A percentile compares a stretch with the other conserved stretches of the same genome.
phyloP scores from a whole-genome alignment of 257 asterid genomes.

The Lantana camara region DNA sequence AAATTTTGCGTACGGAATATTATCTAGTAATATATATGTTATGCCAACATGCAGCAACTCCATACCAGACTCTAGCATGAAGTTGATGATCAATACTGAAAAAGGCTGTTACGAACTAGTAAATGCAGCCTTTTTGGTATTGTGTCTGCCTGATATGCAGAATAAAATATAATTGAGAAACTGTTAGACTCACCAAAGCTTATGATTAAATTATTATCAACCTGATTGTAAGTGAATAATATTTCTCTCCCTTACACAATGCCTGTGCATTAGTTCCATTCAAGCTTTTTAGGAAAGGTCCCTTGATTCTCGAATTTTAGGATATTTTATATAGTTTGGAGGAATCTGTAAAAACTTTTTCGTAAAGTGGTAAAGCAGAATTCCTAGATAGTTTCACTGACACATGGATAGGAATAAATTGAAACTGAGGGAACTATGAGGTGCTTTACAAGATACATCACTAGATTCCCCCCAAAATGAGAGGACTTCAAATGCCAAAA shows the following conservation, averaged over 20 bases:
- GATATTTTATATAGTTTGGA: constrained; percentile 59
- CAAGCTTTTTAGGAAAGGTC: constrained; percentile 44
- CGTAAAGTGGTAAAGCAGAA: constrained; percentile 50
- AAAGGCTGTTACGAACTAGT: neutral
- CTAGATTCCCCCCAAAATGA: constrained; percentile 11
- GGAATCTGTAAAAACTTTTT: constrained; percentile 66
- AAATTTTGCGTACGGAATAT: neutral
- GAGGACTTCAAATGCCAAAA: constrained; percentile 3
- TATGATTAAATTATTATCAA: constrained; percentile 17
- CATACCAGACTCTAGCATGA: neutral
- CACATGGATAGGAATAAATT: constrained; percentile 54
- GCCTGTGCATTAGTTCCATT: constrained; percentile 43
- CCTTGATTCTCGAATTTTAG: constrained; percentile 51
- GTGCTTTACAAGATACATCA: constrained; percentile 28
- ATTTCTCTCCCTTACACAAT: constrained; percentile 33
- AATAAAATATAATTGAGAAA: constrained; percentile 9
- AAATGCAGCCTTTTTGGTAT: neutral
- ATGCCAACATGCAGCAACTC: too few species aligned
- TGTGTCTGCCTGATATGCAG: neutral
- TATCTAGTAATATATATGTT: too few species aligned
- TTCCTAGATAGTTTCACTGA: constrained; percentile 51
- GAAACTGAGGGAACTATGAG: constrained; percentile 35
- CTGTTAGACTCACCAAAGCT: neutral
- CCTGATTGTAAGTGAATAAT: constrained; percentile 27
- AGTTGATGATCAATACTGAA: neutral